Evolutionary conservation across 352 stramenopile species (phyloP).

Genomic region (Phytopythium helicoides): DNA sequence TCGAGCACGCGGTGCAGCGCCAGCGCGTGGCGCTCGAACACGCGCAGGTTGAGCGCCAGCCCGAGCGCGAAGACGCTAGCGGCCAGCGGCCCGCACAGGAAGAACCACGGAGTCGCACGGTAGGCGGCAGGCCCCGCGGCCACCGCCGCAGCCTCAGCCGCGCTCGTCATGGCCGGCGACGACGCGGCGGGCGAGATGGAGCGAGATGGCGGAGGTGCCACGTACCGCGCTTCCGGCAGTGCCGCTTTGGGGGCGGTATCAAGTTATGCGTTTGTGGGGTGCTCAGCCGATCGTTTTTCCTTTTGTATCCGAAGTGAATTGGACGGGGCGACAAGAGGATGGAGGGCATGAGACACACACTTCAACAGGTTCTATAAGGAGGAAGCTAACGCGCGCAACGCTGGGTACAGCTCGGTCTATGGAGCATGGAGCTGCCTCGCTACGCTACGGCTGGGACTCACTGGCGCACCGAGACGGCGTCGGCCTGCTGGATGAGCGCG

Average conservation of each 20-base stretch:
- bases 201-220: neutral
- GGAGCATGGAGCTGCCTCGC: too few species aligned
- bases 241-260: too few species aligned
- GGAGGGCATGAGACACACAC: too few species aligned
- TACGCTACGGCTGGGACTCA: conserved; percentile 8
- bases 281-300: too few species aligned
- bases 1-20: conserved; percentile 70
- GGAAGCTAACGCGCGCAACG: neutral
- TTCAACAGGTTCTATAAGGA: neutral
- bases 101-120: conserved; percentile 68
- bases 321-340: too few species aligned
- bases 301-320: too few species aligned
- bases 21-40: conserved; percentile 54
- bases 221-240: too few species aligned
- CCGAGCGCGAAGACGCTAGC: conserved; percentile 67
- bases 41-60: conserved; percentile 56
- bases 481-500: conserved; percentile 52
- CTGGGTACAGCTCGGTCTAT: too few species aligned
- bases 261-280: too few species aligned
- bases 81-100: conserved; percentile 73
- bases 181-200: too few species aligned
- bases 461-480: conserved; percentile 48
- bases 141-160: conserved; percentile 13
- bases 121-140: conserved; percentile 19
- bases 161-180: conserved; percentile 5